Evolutionary conservation across 2,329 filamentous ascomycete species (phyloP), one percentile per base, ranked within the genome.

Genomic region (Aspergillus sp.): DNA sequence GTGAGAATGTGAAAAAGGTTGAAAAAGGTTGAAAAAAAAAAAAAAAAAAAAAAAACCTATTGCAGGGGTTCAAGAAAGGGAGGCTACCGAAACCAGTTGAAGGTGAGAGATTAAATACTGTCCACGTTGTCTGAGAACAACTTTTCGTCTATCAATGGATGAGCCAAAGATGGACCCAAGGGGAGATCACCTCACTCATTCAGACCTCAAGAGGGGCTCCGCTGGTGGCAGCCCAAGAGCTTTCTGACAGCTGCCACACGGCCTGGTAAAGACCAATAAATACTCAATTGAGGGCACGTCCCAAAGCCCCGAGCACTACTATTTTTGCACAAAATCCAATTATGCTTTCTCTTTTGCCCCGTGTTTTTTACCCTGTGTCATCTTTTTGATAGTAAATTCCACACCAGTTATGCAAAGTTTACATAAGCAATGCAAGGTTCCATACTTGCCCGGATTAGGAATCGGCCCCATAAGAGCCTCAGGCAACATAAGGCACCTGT

Each of bases 81-180:
- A 13, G 30, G 41, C 33, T 37, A 37, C 11, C 33, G 7, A 12
- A 37, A 37, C 13, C 9, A 37, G 37, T 44, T 33, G 30, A 58
- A 33, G 12, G 52, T 42, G 40, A 50, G 39, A 39, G 20, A 50
- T 50, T 33, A 37, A 34, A 7, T 37, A 37, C n/a, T 37, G 12
- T 15, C 34, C 34, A 37, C 34, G 34, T 13, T 37, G 13, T 37
- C 34, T 46, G 24, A 30, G 44, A 20, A 27, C 20, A 24, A 17
- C 24, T 6, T 8, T 30, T 24, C 20, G 57, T 59, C 55, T 62
- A 58, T 59, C 44, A 57, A 59, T 37, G 12, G 6, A 37, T 59
- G 60, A 60, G 46, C 48, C 57, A 61, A 59, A 46, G 44, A 46
- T 40, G 34, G 46, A 30, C 42, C 54, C 48, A 40, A 40, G 47